Conservation (phyloP, 768 basidiomycete species). For the Macrolepiota dolichaula region DNA sequence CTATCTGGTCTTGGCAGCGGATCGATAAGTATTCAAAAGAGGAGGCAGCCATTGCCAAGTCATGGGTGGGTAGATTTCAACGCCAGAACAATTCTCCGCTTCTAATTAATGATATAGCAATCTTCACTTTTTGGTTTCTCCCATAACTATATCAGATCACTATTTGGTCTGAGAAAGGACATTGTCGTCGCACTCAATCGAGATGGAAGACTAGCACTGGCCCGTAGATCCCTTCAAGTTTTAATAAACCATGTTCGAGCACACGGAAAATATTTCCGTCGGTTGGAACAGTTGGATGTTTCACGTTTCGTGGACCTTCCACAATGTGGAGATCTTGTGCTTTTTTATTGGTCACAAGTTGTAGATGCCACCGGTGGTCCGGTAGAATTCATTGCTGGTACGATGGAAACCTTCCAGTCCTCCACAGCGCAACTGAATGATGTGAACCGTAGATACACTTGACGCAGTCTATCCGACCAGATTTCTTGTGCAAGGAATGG, state of each 20-base stretch:
- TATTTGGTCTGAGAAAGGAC: constrained; percentile 56
- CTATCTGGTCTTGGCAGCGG: constrained; percentile 67
- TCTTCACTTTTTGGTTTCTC: constrained; percentile 59
- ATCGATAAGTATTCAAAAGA: constrained; percentile 40
- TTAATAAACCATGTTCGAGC: constrained; percentile 66
- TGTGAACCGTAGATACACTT: constrained; percentile 47
- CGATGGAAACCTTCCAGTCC: not conserved
- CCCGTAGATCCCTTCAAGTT: constrained; percentile 44
- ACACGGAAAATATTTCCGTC: constrained; percentile 80
- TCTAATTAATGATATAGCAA: constrained; percentile 38
- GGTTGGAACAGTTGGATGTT: constrained; percentile 60
- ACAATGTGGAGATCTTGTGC: constrained; percentile 59
- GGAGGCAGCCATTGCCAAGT: constrained; percentile 39
- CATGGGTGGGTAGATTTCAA: constrained; percentile 44
- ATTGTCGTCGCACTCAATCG: constrained; percentile 43
- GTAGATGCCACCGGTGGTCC: constrained; percentile 62
- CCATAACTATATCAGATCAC: constrained; percentile 47
- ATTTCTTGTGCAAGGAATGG: constrained; percentile 81
- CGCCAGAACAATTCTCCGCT: constrained; percentile 4
- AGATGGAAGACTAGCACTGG: constrained; percentile 30
- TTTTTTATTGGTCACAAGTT: constrained; percentile 82
- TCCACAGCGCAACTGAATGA: not conserved
- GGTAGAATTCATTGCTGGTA: constrained; percentile 55
- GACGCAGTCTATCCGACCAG: constrained; percentile 71
- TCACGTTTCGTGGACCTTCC: constrained; percentile 63